Evolutionary conservation across 306 rosid genomes (phyloP), one percentile per base, ranked within the genome.

Genomic region (Malus fusca): DNA sequence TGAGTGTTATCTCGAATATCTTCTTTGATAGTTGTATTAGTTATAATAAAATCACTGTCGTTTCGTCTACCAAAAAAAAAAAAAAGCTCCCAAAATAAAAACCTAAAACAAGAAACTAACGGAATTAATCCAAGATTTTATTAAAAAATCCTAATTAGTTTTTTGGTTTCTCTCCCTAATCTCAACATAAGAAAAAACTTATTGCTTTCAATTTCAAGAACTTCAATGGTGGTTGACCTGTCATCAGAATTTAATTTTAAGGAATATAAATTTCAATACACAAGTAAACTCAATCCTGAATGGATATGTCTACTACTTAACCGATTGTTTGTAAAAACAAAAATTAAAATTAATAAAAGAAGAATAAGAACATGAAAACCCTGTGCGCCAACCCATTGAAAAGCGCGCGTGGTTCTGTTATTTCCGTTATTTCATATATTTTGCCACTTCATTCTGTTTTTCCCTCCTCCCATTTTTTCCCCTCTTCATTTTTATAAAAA

Each of bases 371-470:
- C 4, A 43, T 46, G 69, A 69, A 66, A 25, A 61, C 72, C 35
- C 60, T 19, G 11, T 64, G 35, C 62, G 12, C 21, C 11, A 25
- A 22, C 21, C 17, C 21, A 8, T 69, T 64, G 72, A 11, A 48
- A 69, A 76, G 25, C 26, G 93, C 85, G 87, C 81, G 88, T 87
- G 88, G 86, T 79, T 83, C 86, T 76, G 92, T 86, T 85, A 83
- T 74, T 68, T 84, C 78, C 37, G 84, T 85, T 78, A 78, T 42
- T 68, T 72, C 69, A 68, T 59, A 28, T 22, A 79, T 80, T 82
- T 73, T 77, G 71, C 68, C 80, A 43, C 22, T 48, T n/a, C 15
- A 3, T 37, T 64, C 44, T 67, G n/a, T 56, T 68, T 77, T 60
- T 35, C 46, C 22, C 68, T 35, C 70, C 40, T 65, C 53, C n/a